Percentiles rank a stretch among this genome's conserved stretches.
Conservation (phyloP, 805 yeast genomes). For the Saturnispora besseyi region DNA sequence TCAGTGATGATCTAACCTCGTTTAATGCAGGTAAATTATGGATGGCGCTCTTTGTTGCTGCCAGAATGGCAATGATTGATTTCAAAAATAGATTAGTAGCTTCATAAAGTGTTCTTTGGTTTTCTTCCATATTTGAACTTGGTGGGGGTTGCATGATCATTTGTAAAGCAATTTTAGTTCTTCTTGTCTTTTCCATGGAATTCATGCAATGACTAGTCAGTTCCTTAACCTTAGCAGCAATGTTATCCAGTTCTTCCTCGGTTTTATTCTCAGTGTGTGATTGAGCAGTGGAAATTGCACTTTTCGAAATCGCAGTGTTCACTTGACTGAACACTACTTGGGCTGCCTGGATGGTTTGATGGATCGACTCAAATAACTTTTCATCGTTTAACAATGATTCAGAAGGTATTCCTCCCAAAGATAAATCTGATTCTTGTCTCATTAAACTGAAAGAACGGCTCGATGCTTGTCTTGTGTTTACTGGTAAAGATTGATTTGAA, state of each 20-base stretch:
- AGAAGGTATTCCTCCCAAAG: constrained; percentile 3
- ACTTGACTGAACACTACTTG: constrained; percentile 71
- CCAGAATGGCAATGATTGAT: constrained; percentile 74
- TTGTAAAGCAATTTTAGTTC: constrained; percentile 47
- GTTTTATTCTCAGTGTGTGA: constrained; percentile 3
- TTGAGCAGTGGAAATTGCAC: constrained; percentile 48
- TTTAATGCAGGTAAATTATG: constrained; percentile 70
- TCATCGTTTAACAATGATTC: constrained; percentile 21
- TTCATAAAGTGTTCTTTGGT: constrained; percentile 70
- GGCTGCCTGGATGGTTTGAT: constrained; percentile 39
- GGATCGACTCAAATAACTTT: constrained; percentile 23
- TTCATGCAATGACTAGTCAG: constrained; percentile 66
- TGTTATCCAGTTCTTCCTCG: constrained; percentile 18
- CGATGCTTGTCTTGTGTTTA: constrained; percentile 16
- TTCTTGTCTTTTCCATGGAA: constrained; percentile 74
- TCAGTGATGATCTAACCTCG: constrained; percentile 71
- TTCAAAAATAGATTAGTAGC: constrained; percentile 75
- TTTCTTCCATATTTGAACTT: constrained; percentile 27
- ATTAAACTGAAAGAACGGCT: constrained; percentile 14
- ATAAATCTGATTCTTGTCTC: constrained; percentile 26
- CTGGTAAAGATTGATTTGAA: constrained; percentile 3
- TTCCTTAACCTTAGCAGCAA: constrained; percentile 63
- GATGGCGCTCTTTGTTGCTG: constrained; percentile 75
- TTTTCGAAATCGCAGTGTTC: constrained; percentile 55
- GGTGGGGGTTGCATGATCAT: constrained; percentile 31